phyloP scores from a whole-genome alignment of 2,329 filamentous ascomycete genomes.

The Triangularia verruculosa region DNA sequence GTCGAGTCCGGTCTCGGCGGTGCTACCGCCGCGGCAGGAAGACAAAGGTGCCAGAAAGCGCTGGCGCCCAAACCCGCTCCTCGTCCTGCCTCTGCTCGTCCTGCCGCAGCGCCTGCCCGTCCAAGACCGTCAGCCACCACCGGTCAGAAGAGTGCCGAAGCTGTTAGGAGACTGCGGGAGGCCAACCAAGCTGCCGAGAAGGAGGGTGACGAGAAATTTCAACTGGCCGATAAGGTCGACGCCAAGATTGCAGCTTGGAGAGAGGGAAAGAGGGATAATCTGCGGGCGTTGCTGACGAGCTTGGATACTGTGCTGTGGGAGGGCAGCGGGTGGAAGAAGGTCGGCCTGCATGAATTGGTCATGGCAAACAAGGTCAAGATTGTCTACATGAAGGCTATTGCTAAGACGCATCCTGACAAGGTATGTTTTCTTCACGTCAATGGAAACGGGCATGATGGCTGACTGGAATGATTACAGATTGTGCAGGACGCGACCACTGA shows the following conservation, averaged over 20 bases:
- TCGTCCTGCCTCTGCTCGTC: constrained; percentile 42
- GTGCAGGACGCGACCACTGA: constrained; percentile 64
- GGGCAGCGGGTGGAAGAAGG: constrained; percentile 92
- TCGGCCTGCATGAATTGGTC: constrained; percentile 89
- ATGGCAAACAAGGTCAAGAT: constrained; percentile 96
- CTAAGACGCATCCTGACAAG: constrained; percentile 98
- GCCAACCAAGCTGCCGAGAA: constrained; percentile 83
- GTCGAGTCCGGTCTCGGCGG: constrained; percentile 87
- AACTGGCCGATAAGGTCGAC: constrained; percentile 80
- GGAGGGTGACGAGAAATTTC: constrained; percentile 91
- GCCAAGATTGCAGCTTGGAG: constrained; percentile 77
- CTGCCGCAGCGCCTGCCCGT: constrained; percentile 42
- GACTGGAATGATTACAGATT: constrained; percentile 42
- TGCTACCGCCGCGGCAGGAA: constrained; percentile 75
- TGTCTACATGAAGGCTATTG: constrained; percentile 98
- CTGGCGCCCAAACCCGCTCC: constrained; percentile 62
- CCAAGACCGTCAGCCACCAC: constrained; percentile 37
- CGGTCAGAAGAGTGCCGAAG: constrained; percentile 58
- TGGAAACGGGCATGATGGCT: neutral
- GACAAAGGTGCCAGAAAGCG: constrained; percentile 85
- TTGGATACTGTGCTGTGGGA: constrained; percentile 90
- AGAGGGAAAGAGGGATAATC: constrained; percentile 86
- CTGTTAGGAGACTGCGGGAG: constrained; percentile 76
- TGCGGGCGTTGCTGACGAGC: constrained; percentile 82
- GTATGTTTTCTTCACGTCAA: constrained; percentile 51